Conservation (phyloP, 495 filamentous ascomycete genomes). For the Aspergillus avenaceus region DNA sequence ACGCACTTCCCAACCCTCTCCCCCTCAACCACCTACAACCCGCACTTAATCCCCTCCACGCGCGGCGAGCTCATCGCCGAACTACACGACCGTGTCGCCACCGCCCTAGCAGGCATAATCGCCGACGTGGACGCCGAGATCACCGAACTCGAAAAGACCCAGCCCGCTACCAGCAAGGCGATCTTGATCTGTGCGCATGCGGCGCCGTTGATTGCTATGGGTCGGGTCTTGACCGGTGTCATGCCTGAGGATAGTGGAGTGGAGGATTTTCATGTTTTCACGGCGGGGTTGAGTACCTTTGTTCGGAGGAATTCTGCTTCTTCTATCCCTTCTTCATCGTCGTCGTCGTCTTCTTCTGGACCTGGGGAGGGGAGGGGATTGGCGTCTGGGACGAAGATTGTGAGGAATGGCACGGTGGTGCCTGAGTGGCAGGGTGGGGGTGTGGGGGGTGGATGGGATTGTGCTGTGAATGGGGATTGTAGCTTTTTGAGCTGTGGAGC, state of each 20-base stretch:
- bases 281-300: constrained; percentile 72
- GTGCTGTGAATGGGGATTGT: constrained; percentile 76
- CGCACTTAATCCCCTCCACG: constrained; percentile 59
- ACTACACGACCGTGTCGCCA: constrained; percentile 76
- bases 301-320: constrained; percentile 21
- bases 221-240: constrained; percentile 68
- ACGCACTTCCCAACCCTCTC: constrained; percentile 59
- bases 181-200: constrained; percentile 89
- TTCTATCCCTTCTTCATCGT: too few relatives aligned
- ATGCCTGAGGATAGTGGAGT: constrained; percentile 64
- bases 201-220: constrained; percentile 79
- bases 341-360: neutral
- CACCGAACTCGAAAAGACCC: constrained; percentile 22
- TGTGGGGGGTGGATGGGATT: constrained; percentile 77
- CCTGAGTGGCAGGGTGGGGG: constrained; percentile 63
- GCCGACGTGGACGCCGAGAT: constrained; percentile 60
- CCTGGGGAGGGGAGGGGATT: constrained; percentile 11
- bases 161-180: constrained; percentile 42
- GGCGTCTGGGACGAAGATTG: constrained; percentile 23
- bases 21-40: constrained; percentile 40
- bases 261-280: constrained; percentile 85
- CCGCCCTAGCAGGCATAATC: constrained; percentile 66
- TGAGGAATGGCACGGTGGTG: constrained; percentile 30
- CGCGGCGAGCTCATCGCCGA: constrained; percentile 73
- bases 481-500: constrained; percentile 72